Evolutionary conservation across 2,329 filamentous ascomycete species (phyloP).

Genomic region (Venturia carpophila): DNA sequence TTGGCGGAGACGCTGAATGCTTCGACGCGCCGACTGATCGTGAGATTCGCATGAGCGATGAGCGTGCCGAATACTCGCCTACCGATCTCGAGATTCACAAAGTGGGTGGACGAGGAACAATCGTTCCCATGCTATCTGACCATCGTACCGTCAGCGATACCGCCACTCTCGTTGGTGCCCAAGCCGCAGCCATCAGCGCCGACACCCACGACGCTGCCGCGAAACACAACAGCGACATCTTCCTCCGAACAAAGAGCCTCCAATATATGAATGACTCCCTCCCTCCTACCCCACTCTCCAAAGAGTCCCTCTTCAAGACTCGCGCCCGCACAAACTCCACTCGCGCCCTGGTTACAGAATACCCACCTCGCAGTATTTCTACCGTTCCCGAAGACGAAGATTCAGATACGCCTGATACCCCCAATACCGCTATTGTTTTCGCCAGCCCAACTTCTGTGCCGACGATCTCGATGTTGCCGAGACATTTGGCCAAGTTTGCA

Average conservation of each 20-base stretch:
- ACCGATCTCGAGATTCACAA: conserved; percentile 10
- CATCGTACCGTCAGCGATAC: conserved; percentile 12
- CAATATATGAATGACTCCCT: conserved; percentile 14
- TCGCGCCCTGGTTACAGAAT: conserved; percentile 1
- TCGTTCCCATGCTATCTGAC: not conserved
- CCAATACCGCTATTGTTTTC: not conserved
- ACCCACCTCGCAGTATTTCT: conserved; percentile 1
- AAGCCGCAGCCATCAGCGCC: not conserved
- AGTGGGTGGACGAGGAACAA: conserved; percentile 7
- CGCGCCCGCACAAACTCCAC: not conserved
- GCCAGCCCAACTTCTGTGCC: not conserved
- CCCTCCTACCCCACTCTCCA: conserved; percentile 13
- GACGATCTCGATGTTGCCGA: not conserved
- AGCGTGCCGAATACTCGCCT: not conserved
- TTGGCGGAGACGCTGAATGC: not conserved
- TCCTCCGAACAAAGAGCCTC: conserved; percentile 7
- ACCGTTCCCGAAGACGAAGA: conserved; percentile 4
- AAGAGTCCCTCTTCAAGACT: conserved; percentile 12
- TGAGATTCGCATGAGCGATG: not conserved
- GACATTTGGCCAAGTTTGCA: not conserved
- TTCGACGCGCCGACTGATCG: conserved; percentile 12
- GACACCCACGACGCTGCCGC: not conserved
- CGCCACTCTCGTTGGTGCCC: not conserved
- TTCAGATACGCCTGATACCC: not conserved
- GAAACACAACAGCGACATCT: not conserved